These are phyloP conservation scores for Aspergillus sp. DNA, from an alignment of 2,329 filamentous ascomycete species.

Conservation along the genomic window DNA sequence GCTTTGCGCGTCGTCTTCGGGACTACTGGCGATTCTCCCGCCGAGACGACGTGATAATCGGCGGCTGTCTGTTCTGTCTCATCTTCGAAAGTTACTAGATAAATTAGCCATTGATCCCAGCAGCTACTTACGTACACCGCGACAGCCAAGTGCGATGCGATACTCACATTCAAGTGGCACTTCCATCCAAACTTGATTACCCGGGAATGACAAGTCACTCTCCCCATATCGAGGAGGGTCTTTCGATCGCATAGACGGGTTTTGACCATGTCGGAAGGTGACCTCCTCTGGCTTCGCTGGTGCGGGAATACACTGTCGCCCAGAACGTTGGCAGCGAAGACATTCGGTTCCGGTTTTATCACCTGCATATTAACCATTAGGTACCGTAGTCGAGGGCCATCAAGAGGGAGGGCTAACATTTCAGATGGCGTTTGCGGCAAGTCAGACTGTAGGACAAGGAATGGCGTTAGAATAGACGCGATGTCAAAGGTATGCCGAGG, in stretches of 20 bases:
- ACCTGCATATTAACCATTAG: slow-evolving; percentile 24
- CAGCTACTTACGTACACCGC: background rate
- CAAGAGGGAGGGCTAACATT: slow-evolving; percentile 27
- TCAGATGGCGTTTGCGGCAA: slow-evolving; percentile 40
- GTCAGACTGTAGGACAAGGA: slow-evolving; percentile 28
- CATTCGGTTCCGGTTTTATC: slow-evolving; percentile 36
- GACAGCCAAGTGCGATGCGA: background rate
- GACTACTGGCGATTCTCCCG: slow-evolving; percentile 16
- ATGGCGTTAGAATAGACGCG: background rate
- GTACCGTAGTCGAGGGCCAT: background rate
- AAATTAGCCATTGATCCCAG: slow-evolving; percentile 5
- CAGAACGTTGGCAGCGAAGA: slow-evolving; percentile 37
- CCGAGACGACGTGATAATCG: slow-evolving; percentile 32
- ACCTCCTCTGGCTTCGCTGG: slow-evolving; percentile 35
- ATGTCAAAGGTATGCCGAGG: background rate
- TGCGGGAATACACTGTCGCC: slow-evolving; percentile 35
- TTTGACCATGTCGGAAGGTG: slow-evolving; percentile 39
- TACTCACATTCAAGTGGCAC: slow-evolving; percentile 30
- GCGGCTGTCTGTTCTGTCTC: slow-evolving; percentile 36
- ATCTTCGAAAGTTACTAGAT: slow-evolving; percentile 35
- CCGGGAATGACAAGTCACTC: slow-evolving; percentile 33
- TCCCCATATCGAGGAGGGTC: slow-evolving; percentile 37
- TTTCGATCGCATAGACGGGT: slow-evolving; percentile 33
- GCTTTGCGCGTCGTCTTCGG: slow-evolving; percentile 25
- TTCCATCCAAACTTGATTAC: slow-evolving; percentile 33